Percentiles rank a stretch among this genome's conserved stretches.
phyloP scores from a whole-genome alignment of 805 yeast genomes.

The Debaryomyces prosopidis region DNA sequence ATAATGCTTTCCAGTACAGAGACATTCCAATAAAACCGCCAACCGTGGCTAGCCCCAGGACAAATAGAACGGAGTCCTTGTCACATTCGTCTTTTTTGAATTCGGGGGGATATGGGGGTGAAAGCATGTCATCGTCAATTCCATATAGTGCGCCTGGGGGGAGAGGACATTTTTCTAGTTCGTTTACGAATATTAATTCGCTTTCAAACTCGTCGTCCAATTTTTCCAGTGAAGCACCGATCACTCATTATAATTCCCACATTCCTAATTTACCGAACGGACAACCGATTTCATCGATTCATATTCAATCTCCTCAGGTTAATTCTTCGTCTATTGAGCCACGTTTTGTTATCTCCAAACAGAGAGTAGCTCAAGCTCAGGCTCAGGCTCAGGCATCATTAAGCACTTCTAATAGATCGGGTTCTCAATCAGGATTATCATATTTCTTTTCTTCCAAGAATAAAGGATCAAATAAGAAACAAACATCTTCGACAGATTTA shows the following conservation, averaged over 20 bases:
- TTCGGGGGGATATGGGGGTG: constrained; percentile 33
- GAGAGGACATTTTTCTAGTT: constrained; percentile 18
- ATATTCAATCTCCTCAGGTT: constrained; percentile 71
- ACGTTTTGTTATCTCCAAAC: constrained; percentile 80
- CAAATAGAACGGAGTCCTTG: constrained; percentile 38
- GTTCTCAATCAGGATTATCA: constrained; percentile 49
- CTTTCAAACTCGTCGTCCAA: too few relatives aligned
- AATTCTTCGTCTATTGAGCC: constrained; percentile 68
- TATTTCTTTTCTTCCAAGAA: constrained; percentile 50
- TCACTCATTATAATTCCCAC: constrained; percentile 19
- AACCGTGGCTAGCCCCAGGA: constrained; percentile 39
- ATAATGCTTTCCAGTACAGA: constrained; percentile 15
- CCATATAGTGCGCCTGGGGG: constrained; percentile 78
- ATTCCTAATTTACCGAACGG: constrained; percentile 57
- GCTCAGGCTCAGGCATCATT: constrained; percentile 40
- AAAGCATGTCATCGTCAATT: constrained; percentile 56
- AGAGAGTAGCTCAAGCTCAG: constrained; percentile 54
- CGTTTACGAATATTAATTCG: background rate
- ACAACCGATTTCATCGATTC: constrained; percentile 59
- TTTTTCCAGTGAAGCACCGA: background rate
- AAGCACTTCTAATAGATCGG: constrained; percentile 34
- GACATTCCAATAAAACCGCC: constrained; percentile 22
- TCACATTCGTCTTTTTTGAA: constrained; percentile 40
- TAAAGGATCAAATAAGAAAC: constrained; percentile 30
- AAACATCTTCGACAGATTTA: constrained; percentile 39